Base-by-base conservation (phyloP, 2,329 filamentous ascomycete species). In the Epichloe bromicola region DNA sequence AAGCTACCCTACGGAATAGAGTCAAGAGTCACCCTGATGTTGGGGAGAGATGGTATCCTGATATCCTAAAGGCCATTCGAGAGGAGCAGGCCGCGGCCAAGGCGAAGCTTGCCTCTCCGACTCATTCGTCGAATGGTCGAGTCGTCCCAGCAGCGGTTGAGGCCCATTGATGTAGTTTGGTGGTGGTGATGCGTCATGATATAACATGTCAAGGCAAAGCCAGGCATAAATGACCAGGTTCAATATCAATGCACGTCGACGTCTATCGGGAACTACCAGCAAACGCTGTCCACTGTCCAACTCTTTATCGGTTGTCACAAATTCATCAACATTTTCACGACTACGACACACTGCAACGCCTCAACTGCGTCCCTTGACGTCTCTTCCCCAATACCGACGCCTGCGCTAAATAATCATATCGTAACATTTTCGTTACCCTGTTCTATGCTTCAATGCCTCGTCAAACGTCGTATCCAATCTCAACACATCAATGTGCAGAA, bases 11-110 rank as follows among this genome's bases (percentile, higher is more conserved):
- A 63, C 77, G 86, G 69, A 95, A 94, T 67, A 71, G 88, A 14
- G 76, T 94, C 58, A 93, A 90, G 75, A 89, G 85, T 57, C 88
- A 95, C 69, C 85, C 84, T 3, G 88, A 94, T 65, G 88, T 95
- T 1, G 87, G 86, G 2, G 85, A 90, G 72, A 73, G 82, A 59
- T 94, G 87, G 80, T 87, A 85, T 62, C 83, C 83, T 3, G 79
- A 85, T 42, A 76, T 82, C 19, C 61, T 82, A 56, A 67, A 66
- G 53, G 71, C 73, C 53, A 78, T 84, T 48, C 73, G 76, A 49
- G 76, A 76, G 59, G 76, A 83, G 64, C 75, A 83, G 68, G 71
- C 70, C 36, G 64, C 56, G 57, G 65, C 68, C 4, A 33, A n/a
- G 37, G 53, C 50, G 14, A 20, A 50, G 57, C 67, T 62, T 56